Evolutionary conservation across 306 rosid genomes (phyloP), one percentile per base, ranked within the genome.

Genomic region (Sicyos edulis): DNA sequence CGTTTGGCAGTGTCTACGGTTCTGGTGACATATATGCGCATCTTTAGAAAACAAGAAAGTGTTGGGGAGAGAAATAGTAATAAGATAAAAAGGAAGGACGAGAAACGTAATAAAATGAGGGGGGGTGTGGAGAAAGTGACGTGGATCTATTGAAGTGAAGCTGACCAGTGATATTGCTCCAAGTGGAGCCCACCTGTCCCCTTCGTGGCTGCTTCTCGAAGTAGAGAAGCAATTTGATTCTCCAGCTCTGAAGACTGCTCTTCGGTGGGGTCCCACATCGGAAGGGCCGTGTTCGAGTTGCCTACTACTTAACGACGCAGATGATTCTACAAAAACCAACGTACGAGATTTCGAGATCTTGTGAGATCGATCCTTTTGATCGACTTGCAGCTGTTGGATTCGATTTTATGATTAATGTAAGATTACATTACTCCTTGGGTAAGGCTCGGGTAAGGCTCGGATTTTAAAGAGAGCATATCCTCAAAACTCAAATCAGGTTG

Each of bases 141-240:
- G 82, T 79, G 88, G 80, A 59, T 67, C 59, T 26, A 53, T 54
- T 74, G 76, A 65, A 60, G 78, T 73, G 78, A 79, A 75, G 78
- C 72, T 47, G 82, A 82, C 84, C 86, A 84, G 54, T 84, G 82
- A 52, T 72, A 82, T 75, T 75, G 45, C 70, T 26, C 44, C 70
- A 53, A 4, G 42, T 1, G 12, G 82, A 81, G 12, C 82, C 86
- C 79, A 75, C 79, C 19, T 84, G 84, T 79, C 69, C 60, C 74
- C 82, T 2, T 47, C 11, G 13, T 16, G 75, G 55, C 54, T 51
- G 49, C 52, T 74, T 69, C 70, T 78, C 5, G 13, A 57, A 75
- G 79, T 49, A 68, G 73, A 68, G 73, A 68, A 47, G 44, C 12
- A 20, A 11, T 45, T 66, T 44, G 0, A 15, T 40, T 64, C 34